These are phyloP conservation scores for Ogataea corticis DNA, from an alignment of 805 yeast genomes.

Conservation along the genomic window DNA sequence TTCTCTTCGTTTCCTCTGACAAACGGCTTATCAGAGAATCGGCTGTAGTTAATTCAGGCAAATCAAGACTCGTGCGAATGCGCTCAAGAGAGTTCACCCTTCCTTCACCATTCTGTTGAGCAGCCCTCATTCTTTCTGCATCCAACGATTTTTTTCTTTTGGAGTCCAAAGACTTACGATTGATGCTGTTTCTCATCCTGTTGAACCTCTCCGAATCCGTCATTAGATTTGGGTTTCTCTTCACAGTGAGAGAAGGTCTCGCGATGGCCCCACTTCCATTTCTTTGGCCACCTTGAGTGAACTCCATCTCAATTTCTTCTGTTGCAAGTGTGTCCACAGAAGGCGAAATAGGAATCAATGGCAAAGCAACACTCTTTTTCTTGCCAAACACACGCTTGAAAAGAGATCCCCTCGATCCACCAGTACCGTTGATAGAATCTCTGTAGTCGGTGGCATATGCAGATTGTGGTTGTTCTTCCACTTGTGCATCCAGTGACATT, in stretches of 20 bases:
- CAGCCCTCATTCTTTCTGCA: slow-evolving; percentile 25
- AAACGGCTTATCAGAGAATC: slow-evolving; percentile 34
- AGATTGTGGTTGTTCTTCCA: slow-evolving; percentile 15
- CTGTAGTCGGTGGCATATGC: slow-evolving; percentile 27
- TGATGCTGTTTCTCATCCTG: slow-evolving; percentile 18
- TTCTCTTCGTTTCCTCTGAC: slow-evolving; percentile 15
- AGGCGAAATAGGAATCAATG: slow-evolving; percentile 34
- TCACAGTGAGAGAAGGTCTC: slow-evolving; percentile 33
- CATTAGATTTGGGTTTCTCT: slow-evolving; percentile 19
- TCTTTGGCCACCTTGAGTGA: slow-evolving; percentile 24
- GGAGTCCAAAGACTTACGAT: slow-evolving; percentile 22
- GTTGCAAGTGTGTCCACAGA: slow-evolving; percentile 42
- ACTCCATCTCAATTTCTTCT: slow-evolving; percentile 53
- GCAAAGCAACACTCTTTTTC: slow-evolving; percentile 24
- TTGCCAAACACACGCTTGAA: slow-evolving; percentile 40
- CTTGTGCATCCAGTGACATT: slow-evolving; percentile 31
- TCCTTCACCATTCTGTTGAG: slow-evolving; percentile 14
- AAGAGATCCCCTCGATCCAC: slow-evolving; percentile 39
- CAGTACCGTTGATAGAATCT: slow-evolving; percentile 36
- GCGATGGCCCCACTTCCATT: slow-evolving; percentile 33
- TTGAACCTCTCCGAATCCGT: slow-evolving; percentile 27
- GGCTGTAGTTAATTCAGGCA: slow-evolving; percentile 39
- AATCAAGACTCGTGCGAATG: slow-evolving; percentile 39
- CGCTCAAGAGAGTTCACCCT: slow-evolving; percentile 26
- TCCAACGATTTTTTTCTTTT: slow-evolving; percentile 27